Evolutionary conservation across 2,329 filamentous ascomycete genomes (phyloP), one percentile per base, ranked within the genome.

Genomic region (Botrytis hyacinthi): DNA sequence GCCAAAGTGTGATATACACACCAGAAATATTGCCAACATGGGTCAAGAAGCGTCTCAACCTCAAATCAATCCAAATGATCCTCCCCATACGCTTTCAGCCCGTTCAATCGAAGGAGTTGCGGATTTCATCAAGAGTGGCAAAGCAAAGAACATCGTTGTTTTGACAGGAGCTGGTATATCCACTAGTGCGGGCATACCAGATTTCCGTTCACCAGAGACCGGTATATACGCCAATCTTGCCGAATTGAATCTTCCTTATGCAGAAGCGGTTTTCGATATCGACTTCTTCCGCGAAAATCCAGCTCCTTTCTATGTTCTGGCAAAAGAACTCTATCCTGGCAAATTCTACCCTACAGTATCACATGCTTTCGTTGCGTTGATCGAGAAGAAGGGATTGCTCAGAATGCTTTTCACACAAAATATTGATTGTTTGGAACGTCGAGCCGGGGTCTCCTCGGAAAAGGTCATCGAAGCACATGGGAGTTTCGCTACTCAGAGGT

Each of bases 331-430:
- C 6, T 97, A 97, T 80, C 96, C 96, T 0, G 95, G 95, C 29
- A 92, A 92, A 79, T 98, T 93, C 84, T 87, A 91, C 72, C 96
- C 96, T 0, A 99, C 96, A 1, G 86, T 98, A 72, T 92, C 94
- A 2, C 96, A 99, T 83, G 91, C 89, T 51, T 99, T 99, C 83
- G 91, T 99, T 79, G 87, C 90, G 22, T 85, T 99, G 37, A 89
- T 98, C 26, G 88, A 95, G 73, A 85, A 90, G 74, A 97, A 97
- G 83, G 90, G 89, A 6, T 85, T 95, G 59, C 85, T 99, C 37
- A 85, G 92, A 77, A 96, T 94, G 85, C 88, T 96, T 71, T 99
- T 98, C 82, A 98, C 96, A 0, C 96, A 99, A 81, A 99, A 99
- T 80, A 98, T 99, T 77, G 96, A 99, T 84, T 97, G 94, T 79